Conservation (phyloP, 176 grass and related monocot genomes). For the Aechmea fasciata region DNA sequence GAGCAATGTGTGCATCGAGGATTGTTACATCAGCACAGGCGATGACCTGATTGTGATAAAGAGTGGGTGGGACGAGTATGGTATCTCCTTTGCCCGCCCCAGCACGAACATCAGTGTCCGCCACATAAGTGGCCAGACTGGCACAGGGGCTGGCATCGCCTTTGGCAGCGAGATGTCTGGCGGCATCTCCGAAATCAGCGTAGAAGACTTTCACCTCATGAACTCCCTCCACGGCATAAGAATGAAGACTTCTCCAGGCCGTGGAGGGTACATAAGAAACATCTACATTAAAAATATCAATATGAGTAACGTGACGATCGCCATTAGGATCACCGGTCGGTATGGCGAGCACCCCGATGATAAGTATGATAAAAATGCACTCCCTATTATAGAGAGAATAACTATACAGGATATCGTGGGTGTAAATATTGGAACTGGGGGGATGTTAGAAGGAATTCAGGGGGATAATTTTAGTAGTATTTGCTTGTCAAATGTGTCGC, state of each 20-base stretch:
- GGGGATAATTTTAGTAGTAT: constrained; percentile 85
- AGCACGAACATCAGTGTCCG: constrained; percentile 87
- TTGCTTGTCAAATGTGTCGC: constrained; percentile 72
- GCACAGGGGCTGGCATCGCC: constrained; percentile 67
- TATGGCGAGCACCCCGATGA: constrained; percentile 77
- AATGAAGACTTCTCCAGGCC: constrained; percentile 78
- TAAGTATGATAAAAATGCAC: constrained; percentile 58
- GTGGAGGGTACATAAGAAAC: constrained; percentile 69
- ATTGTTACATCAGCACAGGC: constrained; percentile 80
- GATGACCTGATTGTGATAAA: constrained; percentile 79
- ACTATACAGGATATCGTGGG: constrained; percentile 63
- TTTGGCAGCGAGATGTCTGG: constrained; percentile 98
- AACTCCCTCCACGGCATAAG: constrained; percentile 79
- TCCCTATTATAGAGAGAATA: constrained; percentile 65
- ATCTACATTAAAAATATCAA: constrained; percentile 57
- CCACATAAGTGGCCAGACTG: constrained; percentile 47
- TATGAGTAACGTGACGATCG: constrained; percentile 73
- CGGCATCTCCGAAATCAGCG: constrained; percentile 61
- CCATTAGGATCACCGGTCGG: constrained; percentile 70
- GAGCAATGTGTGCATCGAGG: constrained; percentile 75
- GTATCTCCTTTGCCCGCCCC: constrained; percentile 69
- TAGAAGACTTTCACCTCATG: constrained; percentile 42
- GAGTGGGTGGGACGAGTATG: constrained; percentile 95
- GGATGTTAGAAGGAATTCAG: constrained; percentile 64
- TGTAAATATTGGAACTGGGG: constrained; percentile 44